Percentiles rank a stretch among this genome's conserved stretches.
These are phyloP conservation scores for Nitzschia palea DNA, from an alignment of 108 stramenopile genomes.

Conservation along the genomic window DNA sequence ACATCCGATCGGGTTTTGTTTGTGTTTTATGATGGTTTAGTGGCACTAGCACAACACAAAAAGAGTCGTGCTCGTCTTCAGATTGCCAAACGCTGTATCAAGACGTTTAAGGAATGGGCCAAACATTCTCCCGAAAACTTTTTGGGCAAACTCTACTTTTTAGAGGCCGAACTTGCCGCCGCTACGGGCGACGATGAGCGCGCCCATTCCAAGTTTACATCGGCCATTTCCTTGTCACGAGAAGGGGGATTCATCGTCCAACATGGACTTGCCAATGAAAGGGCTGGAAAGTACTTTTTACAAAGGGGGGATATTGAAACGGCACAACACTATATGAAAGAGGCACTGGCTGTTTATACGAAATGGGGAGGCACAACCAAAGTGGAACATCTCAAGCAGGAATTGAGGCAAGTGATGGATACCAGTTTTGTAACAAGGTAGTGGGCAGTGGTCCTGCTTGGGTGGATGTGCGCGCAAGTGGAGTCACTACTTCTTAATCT, in stretches of 20 bases:
- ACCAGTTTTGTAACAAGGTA: no score
- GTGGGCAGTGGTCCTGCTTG: no score
- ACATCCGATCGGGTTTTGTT: conserved; percentile 23
- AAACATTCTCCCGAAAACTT: conserved; percentile 52
- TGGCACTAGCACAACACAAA: conserved; percentile 31
- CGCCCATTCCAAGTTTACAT: conserved; percentile 35
- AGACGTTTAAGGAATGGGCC: conserved; percentile 34
- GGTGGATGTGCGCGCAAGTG: no score
- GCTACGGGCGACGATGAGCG: conserved; percentile 33
- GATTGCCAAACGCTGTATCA: conserved; percentile 8
- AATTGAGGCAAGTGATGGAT: no score
- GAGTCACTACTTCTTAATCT: no score
- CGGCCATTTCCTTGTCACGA: conserved; percentile 37
- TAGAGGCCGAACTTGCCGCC: conserved; percentile 52
- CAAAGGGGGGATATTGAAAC: conserved; percentile 20
- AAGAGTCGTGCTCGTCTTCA: conserved; percentile 14
- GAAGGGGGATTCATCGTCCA: conserved; percentile 49
- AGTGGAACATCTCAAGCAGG: conserved; percentile 34
- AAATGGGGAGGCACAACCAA: conserved; percentile 51
- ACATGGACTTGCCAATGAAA: conserved; percentile 53
- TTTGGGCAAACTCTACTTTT: conserved; percentile 37
- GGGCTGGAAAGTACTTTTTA: conserved; percentile 32
- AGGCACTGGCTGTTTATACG: conserved; percentile 42
- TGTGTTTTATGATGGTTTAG: conserved; percentile 46
- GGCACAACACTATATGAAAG: conserved; percentile 22